phyloP scores from a whole-genome alignment of 495 filamentous ascomycete species.

The Neurospora tetraspora region DNA sequence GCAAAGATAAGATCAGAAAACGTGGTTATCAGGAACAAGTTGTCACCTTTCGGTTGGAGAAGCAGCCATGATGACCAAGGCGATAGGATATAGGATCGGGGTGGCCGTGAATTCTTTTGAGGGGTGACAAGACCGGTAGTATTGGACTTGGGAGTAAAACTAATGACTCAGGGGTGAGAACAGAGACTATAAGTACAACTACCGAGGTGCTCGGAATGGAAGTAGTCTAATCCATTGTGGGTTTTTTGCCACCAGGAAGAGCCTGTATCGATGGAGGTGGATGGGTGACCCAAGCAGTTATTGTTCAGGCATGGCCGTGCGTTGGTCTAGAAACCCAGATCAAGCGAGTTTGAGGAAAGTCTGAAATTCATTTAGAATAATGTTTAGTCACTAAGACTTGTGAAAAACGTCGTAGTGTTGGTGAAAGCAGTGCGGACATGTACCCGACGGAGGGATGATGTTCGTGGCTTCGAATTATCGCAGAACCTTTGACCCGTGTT shows the following conservation, averaged over 20 bases:
- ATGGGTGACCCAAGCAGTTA: neutral
- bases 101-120: too few species aligned
- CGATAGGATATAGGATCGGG: neutral
- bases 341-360: rapidly evolving
- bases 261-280: neutral
- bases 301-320: neutral
- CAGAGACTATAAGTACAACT: neutral
- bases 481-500: neutral
- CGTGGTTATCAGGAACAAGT: neutral
- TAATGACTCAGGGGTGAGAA: too few species aligned
- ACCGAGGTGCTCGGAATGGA: neutral
- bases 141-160: too few species aligned
- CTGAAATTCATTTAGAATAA: rapidly evolving
- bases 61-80: neutral
- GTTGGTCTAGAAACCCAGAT: rapidly evolving
- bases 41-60: neutral
- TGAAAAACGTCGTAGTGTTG: neutral
- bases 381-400: too few species aligned
- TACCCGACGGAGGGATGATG: neutral
- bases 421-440: neutral
- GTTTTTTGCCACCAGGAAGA: neutral
- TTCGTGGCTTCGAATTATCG: rapidly evolving
- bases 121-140: neutral
- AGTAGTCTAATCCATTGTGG: neutral
- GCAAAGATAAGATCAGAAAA: neutral